These are phyloP conservation scores for Spathaspora arborariae DNA, from an alignment of 805 yeast genomes.

Conservation along the genomic window DNA sequence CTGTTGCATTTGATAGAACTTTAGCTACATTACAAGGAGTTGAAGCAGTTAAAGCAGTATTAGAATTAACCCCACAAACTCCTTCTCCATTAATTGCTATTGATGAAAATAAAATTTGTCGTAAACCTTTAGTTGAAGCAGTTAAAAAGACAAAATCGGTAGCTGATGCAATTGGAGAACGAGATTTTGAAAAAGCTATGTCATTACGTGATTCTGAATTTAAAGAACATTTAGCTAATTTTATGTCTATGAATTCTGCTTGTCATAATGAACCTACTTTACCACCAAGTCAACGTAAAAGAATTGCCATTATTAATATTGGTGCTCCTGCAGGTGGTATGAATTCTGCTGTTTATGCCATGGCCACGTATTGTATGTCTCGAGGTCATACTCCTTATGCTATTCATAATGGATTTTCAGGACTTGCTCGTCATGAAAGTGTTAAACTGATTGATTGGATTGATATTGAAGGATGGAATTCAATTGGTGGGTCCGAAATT, in stretches of 20 bases:
- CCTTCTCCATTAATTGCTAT: conserved; percentile 96
- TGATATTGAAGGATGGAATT: conserved; percentile 85
- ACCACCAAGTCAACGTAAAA: conserved; percentile 60
- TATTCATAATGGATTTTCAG: conserved; percentile 89
- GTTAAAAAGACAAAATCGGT: conserved; percentile 85
- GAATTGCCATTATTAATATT: conserved; percentile 81
- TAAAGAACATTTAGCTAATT: conserved; percentile 72
- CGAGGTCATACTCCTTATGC: conserved; percentile 90
- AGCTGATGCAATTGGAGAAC: conserved; percentile 76
- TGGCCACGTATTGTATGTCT: conserved; percentile 81
- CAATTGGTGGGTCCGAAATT: conserved; percentile 90
- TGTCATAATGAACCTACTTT: conserved; percentile 60
- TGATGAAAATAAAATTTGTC: conserved; percentile 78
- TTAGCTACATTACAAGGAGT: conserved; percentile 96
- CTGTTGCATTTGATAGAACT: conserved; percentile 90
- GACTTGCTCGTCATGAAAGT: conserved; percentile 85
- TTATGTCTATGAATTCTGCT: conserved; percentile 61
- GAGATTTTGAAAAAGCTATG: conserved; percentile 86
- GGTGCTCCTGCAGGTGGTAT: conserved; percentile 98
- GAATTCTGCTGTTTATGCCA: conserved; percentile 90
- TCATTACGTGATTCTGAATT: conserved; percentile 83
- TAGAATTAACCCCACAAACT: conserved; percentile 81
- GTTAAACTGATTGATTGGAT: conserved; percentile 74
- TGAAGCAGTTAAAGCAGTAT: conserved; percentile 91
- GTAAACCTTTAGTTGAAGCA: conserved; percentile 85